Evolutionary conservation across 176 grass and related monocot genomes (phyloP).

Genomic region (Cymbopogon citratus): DNA sequence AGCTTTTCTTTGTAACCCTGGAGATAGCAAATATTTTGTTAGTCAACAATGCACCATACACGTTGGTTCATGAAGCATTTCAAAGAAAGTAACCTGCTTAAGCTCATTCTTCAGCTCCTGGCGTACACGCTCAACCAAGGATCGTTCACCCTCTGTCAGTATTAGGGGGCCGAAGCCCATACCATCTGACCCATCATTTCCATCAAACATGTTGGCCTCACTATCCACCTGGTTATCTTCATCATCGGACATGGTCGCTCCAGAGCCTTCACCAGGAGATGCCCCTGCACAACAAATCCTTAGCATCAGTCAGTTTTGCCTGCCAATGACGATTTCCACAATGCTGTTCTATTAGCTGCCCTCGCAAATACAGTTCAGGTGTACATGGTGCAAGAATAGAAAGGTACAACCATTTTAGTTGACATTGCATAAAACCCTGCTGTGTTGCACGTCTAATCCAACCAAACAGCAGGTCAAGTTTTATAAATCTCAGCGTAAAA

Average conservation of each 20-base stretch:
- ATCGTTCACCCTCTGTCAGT: slow-evolving; percentile 86
- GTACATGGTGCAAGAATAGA: background rate
- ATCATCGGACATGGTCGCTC: slow-evolving; percentile 93
- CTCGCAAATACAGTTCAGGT: background rate
- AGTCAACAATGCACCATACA: background rate
- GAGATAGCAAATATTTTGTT: slow-evolving; percentile 16
- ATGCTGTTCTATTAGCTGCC: background rate
- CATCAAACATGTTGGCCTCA: slow-evolving; percentile 69
- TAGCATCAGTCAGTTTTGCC: background rate
- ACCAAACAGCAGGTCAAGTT: background rate
- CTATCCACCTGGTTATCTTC: slow-evolving; percentile 94
- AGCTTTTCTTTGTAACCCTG: slow-evolving; percentile 98
- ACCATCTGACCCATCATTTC: slow-evolving; percentile 66
- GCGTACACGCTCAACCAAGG: slow-evolving; percentile 90
- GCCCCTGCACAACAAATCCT: slow-evolving; percentile 55
- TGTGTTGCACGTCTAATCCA: too few relatives aligned
- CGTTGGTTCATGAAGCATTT: background rate
- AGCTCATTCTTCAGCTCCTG: slow-evolving; percentile 84
- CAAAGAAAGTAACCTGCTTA: slow-evolving; percentile 57
- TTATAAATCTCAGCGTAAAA: background rate
- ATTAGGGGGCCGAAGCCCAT: slow-evolving; percentile 92
- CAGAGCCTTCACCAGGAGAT: slow-evolving; percentile 93
- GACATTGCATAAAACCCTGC: background rate
- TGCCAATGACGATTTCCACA: background rate
- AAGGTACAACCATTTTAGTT: background rate